Evolutionary conservation across 1,284 basidiomycete species (phyloP), one percentile per base, ranked within the genome.

Genomic region (Ustilago tritici): DNA sequence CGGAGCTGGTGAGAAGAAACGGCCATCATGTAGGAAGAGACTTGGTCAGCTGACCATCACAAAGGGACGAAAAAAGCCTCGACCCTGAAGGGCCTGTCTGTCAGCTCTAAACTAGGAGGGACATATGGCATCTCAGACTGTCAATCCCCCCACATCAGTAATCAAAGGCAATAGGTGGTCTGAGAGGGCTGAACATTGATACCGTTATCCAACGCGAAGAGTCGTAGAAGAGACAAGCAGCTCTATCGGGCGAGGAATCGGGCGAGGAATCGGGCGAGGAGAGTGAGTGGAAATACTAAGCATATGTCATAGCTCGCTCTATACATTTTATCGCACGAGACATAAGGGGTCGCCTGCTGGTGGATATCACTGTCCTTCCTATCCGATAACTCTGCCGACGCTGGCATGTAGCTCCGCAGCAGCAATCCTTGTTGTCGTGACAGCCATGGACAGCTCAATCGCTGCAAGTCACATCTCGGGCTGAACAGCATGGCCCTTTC

Each of bases 11-110:
- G 46, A 49, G 46, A 49, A 49, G 15, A 46, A 46, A 46, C 3
- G 41, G 41, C 15, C 41, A 46, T 40, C 38, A 40, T 28, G 38
- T 40, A 17, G 17, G 7, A 46, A 46, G 46, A 49, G 34, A 11
- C 56, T 38, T 35, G 63, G 63, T 65, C 63, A 50, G 53, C 41
- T 62, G 61, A 62, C 61, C 61, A 43, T 19, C 47, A 32, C 50
- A 55, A 15, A 53, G 11, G 3, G 23, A 28, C 23, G 3, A 28
- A 28, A 28, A 14, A 15, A 12, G 32, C 50, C n/a, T 34, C 31
- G 50, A 49, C 23, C 46, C 46, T 49, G 46, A 49, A 23, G 15
- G 38, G 11, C 38, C 15, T 40, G 19, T 17, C 19, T 49, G 9
- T 49, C 19, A 49, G 46, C 19, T 49, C 46, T 19, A 28, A 28